Base-by-base conservation (phyloP, 176 grass and related monocot genomes). In the Leersia perrieri region DNA sequence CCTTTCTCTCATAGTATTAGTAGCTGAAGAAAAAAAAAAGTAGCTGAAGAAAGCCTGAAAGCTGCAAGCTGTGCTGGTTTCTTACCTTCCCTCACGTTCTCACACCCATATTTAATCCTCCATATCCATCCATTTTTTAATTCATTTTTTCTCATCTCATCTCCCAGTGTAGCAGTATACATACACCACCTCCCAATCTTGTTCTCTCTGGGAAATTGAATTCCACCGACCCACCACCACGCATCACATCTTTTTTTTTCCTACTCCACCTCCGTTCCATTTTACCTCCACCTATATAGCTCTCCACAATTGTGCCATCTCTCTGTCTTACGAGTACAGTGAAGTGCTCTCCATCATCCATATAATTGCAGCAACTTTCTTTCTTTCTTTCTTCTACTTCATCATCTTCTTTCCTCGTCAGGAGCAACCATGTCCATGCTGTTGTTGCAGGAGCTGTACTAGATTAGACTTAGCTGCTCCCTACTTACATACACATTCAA, bases 51-150 rank as follows among this genome's bases (percentile, higher is more conserved):
- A n/a, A n/a, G n/a, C n/a, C 14, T 40, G 49, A 72, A 82, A 66
- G 44, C 76, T 51, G 18, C 16, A 49, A 49, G 45, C 45, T 49
- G 45, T 86, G 61, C 32, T 25, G 29, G 60, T 63, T 38, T 51
- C 5, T 78, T 72, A 76, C 80, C 92, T 81, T 76, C 88, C 72
- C 63, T 80, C 93, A 95, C 93, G 93, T 95, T 95, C 93, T 92
- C 81, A 55, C 60, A 39, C 60, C 45, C 32, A 74, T 80, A 73
- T 75, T 87, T 80, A 68, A 73, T 77, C 49, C 40, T 45, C 63
- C 25, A 39, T 76, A 73, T 75, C n/a, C n/a, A n/a, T n/a, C n/a
- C n/a, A n/a, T 23, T 23, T 57, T 57, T 57, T 23, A 5, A 57
- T 51, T 9, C 35, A 38, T n/a, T 22, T 51, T 67, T 70, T 71